These are phyloP conservation scores for Eutrema salsugineum DNA, from an alignment of 441 rosid genomes.

Conservation along the genomic window DNA sequence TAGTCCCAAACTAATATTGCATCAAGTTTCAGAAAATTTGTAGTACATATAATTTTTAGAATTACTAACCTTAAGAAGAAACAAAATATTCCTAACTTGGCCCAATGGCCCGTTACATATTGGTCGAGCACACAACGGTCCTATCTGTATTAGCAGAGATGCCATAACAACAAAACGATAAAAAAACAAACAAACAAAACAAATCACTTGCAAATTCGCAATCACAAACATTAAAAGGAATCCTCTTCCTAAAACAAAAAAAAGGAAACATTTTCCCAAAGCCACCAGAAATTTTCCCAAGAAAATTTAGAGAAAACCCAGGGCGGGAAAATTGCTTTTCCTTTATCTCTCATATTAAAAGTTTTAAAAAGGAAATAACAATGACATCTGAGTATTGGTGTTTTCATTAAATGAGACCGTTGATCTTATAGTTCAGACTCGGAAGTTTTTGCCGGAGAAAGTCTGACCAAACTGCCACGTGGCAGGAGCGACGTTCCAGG, in stretches of 20 bases:
- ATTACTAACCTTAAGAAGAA: no score
- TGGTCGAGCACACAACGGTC: not conserved
- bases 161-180: not conserved
- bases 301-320: conserved; percentile 50
- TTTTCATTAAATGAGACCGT: not conserved
- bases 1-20: not conserved
- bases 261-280: conserved; percentile 2
- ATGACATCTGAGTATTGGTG: not conserved
- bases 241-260: not conserved
- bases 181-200: not conserved
- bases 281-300: conserved; percentile 44
- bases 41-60: no score
- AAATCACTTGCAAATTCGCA: conserved; percentile 16
- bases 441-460: conserved; percentile 76
- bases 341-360: not conserved
- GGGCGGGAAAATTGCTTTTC: conserved; percentile 24
- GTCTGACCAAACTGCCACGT: conserved; percentile 71
- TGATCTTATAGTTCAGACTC: conserved; percentile 33
- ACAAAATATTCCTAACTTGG: not conserved
- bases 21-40: not conserved
- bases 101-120: conserved; percentile 17
- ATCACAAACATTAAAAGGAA: conserved; percentile 4
- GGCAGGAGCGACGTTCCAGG: conserved; percentile 51
- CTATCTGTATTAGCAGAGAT: conserved; percentile 7
- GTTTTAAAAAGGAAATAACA: not conserved